Base-by-base conservation (phyloP, 305 asterid species). In the Withania somnifera region DNA sequence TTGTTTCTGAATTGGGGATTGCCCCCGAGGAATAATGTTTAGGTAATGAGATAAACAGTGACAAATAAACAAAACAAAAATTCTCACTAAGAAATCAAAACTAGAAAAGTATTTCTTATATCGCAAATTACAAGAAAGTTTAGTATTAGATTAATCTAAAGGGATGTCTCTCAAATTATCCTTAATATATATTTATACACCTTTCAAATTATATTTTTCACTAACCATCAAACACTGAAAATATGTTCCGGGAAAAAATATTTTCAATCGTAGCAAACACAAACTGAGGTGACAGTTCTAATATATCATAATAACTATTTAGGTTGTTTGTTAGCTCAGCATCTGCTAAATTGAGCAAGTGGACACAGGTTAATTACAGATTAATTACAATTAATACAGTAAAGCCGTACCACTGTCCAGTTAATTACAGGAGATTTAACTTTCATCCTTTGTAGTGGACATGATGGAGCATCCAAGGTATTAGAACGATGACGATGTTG, bases 401-500 rank as follows among this genome's bases (percentile, higher is more conserved):
- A 69, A 50, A 69, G 8, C 14, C 38, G 30, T 38, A 19, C 24
- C 6, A 38, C 45, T 36, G 1, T 36, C 40, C 40, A 36, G 40
- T 36, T 36, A 3, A 36, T 36, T 36, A 5, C 40, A 36, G 40
- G 40, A 36, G 40, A 36, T 36, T 61, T 15, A 64, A 1, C 54
- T 69, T 20, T 73, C 60, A n/a, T 6, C 7, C 51, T 47, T 73
- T 50, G 38, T 81, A 71, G 81, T 83, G 80, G 54, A 58, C 81
- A 53, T 81, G 89, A 80, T 77, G 86, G 81, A 87, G 78, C 73
- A 91, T 83, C 95, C 95, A 52, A 81, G 57, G 79, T 38, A 78
- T 77, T 84, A 32, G 78, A 78, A 38, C 78, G 67, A 8, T 30
- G 13, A 3, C 42, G 77, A 82, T 52, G 51, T 38, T 56, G 83